phyloP scores from a whole-genome alignment of 176 grass and related monocot genomes.

The Bromus sterilis region DNA sequence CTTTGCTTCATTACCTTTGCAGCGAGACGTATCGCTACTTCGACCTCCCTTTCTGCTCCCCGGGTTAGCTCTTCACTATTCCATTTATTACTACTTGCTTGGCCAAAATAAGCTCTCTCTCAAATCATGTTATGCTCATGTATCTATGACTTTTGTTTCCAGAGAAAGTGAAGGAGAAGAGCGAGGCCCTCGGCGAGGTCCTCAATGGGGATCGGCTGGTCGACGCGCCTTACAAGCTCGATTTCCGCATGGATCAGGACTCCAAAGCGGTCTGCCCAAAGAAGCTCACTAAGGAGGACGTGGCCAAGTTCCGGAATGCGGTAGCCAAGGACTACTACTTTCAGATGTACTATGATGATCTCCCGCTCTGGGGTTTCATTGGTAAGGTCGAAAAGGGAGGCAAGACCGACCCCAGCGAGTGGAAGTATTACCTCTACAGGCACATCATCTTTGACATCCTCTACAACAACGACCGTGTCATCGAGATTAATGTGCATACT shows the following conservation, averaged over 20 bases:
- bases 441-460: conserved; percentile 84
- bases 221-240: conserved; percentile 94
- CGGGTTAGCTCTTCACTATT: conserved; percentile 37
- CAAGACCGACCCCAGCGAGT: conserved; percentile 50
- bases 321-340: conserved; percentile 94
- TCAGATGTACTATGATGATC: conserved; percentile 98
- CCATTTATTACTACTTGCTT: background rate
- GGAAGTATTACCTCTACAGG: conserved; percentile 87
- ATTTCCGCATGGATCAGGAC: conserved; percentile 44
- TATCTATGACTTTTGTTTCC: background rate
- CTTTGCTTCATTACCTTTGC: conserved; percentile 15
- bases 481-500: conserved; percentile 76
- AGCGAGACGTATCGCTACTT: conserved; percentile 97
- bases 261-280: conserved; percentile 72
- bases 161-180: conserved; percentile 91
- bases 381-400: conserved; percentile 80
- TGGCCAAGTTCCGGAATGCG: conserved; percentile 58
- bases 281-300: conserved; percentile 71
- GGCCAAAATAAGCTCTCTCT: background rate
- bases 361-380: conserved; percentile 95
- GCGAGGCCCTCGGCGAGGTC: conserved; percentile 83
- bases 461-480: conserved; percentile 79
- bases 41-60: conserved; percentile 90
- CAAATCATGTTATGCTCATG: background rate
- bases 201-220: conserved; percentile 88